Base-by-base conservation (phyloP, 495 filamentous ascomycete species). In the Aspergillus conjunctus region DNA sequence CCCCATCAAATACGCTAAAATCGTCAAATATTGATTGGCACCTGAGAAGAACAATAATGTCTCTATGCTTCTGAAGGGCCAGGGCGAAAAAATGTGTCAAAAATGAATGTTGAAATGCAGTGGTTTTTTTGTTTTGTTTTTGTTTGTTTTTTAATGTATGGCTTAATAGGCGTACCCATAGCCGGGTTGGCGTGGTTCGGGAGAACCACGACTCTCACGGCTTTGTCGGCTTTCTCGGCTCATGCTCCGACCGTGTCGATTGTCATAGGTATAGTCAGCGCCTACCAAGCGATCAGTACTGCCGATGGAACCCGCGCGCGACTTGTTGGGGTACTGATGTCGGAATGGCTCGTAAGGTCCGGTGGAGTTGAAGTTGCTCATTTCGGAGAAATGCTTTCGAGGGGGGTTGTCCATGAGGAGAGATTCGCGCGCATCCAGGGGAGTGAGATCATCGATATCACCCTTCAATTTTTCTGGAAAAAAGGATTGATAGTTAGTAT, bases 391-490 rank as follows among this genome's bases (percentile, higher is more conserved):
- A 17, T 82, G 74, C 41, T 70, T 74, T 59, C 68, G 70, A 51
- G 65, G 69, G 39, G 63, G 76, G 46, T 77, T 71, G 11, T 83
- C 77, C 66, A 93, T 88, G 44, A 98, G 85, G 8, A 98, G 84
- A 12, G 92, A 94, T 71, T 96, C 96, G 60, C 92, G 89, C 0
- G 93, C 88, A 66, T 93, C 92, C 31, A 98, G 79, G 11, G 94
- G 89, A 4, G 94, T 98, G 39, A 98, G 85, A 59, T 88, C 87
- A 73, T 96, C 93, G 39, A 91, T 80, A 66, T 94, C 91, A 57
- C 88, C 87, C 62, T 89, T 87, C 39, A 85, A 69, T 81, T 96
- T 94, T 74, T 97, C 93, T 89, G 44, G 15, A 20, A 14, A 20
- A 12, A 11, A 39, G 31, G 33, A 30, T 22, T 6, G 14, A 32